Evolutionary conservation across 2,329 filamentous ascomycete species (phyloP).

Genomic region (Emericellopsis atlantica): DNA sequence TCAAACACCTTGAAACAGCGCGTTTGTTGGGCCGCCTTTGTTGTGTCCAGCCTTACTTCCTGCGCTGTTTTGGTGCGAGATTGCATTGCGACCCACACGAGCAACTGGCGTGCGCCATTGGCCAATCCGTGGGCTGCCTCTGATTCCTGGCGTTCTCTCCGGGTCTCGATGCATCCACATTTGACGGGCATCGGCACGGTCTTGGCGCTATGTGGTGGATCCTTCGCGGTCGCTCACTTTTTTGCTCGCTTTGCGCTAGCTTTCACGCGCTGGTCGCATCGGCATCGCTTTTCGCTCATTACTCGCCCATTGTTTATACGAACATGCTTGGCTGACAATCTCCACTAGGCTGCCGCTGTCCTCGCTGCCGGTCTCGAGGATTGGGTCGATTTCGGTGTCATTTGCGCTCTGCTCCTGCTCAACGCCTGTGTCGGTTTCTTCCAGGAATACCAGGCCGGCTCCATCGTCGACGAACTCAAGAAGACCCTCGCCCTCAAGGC

Average conservation of each 20-base stretch:
- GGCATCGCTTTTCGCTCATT: background rate
- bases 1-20: background rate
- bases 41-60: conserved; percentile 1
- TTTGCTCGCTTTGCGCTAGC: too few relatives aligned
- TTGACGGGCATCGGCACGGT: too few relatives aligned
- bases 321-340: conserved; percentile 7
- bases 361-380: conserved; percentile 74
- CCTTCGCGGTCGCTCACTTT: background rate
- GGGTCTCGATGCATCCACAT: too few relatives aligned
- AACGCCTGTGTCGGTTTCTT: conserved; percentile 80
- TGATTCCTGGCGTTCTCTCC: too few relatives aligned
- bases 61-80: conserved; percentile 17
- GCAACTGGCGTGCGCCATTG: conserved; percentile 3
- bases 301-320: conserved; percentile 6
- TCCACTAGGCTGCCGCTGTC: conserved; percentile 52
- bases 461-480: conserved; percentile 83
- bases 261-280: background rate
- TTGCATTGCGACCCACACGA: conserved; percentile 13
- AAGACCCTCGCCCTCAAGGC: conserved; percentile 83
- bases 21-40: background rate
- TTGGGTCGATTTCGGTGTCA: conserved; percentile 91
- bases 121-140: too few relatives aligned
- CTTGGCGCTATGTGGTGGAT: background rate
- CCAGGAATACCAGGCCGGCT: conserved; percentile 82
- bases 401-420: conserved; percentile 69